Conservation (phyloP, 495 filamentous ascomycete species). For the Podospora pseudoanserina region DNA sequence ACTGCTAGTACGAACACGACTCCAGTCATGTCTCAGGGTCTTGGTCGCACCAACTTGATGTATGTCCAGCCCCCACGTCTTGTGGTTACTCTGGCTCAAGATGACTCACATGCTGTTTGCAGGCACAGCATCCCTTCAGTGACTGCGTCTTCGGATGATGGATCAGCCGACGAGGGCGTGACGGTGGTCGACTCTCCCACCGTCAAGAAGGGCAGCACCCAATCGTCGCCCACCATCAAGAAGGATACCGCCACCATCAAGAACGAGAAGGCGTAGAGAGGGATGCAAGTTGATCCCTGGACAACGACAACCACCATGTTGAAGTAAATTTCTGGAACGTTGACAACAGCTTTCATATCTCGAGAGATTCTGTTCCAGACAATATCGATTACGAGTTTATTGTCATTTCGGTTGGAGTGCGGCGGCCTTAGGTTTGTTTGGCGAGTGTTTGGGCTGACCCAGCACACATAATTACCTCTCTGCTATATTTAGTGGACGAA, state of each 20-base stretch:
- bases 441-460: constrained; percentile 19
- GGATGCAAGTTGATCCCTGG: neutral
- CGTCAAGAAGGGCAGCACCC: constrained; percentile 47
- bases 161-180: constrained; percentile 43
- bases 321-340: constrained; percentile 8
- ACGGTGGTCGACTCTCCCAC: constrained; percentile 51
- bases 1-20: constrained; percentile 17
- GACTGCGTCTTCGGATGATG: constrained; percentile 40
- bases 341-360: constrained; percentile 21
- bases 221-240: constrained; percentile 48
- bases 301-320: constrained; percentile 1
- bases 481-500: constrained; percentile 21
- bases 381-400: constrained; percentile 29
- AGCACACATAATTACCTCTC: constrained; percentile 31
- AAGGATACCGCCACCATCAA: constrained; percentile 47
- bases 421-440: constrained; percentile 9
- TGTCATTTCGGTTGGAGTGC: constrained; percentile 29
- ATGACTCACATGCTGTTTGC: constrained; percentile 16
- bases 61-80: constrained; percentile 20
- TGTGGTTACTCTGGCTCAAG: constrained; percentile 21
- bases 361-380: constrained; percentile 19
- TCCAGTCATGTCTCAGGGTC: constrained; percentile 18
- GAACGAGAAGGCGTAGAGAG: constrained; percentile 36
- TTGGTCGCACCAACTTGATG: constrained; percentile 25
- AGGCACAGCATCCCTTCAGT: constrained; percentile 30